Evolutionary conservation across 108 stramenopile genomes (phyloP), one percentile per base, ranked within the genome.

Genomic region (Phaeodactylum tricornutum): DNA sequence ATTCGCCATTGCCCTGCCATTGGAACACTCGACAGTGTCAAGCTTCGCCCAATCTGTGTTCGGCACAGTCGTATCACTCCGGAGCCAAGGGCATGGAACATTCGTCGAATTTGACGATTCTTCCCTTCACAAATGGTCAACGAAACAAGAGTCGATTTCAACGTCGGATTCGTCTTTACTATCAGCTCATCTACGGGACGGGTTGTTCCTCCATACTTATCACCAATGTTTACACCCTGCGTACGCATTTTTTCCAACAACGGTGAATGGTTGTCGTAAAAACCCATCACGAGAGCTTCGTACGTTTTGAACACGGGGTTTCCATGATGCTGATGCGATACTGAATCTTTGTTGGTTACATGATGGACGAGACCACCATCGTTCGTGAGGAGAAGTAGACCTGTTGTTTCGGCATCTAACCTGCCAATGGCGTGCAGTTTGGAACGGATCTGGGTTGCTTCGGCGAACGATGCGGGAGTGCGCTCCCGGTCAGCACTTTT

Each of bases 341-440:
- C 40, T 4, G 80, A 61, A 42, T 36, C 66, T 16, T 64, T 70
- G 57, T 82, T 77, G 15, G 80, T 82, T 21, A 72, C 67, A 37
- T 68, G 55, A 66, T 82, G 75, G 20, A 82, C 71, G 27, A 82
- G 34, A 9, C 68, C 66, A 7, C 80, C 80, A 69, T 82, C 80
- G 36, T 82, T 82, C 15, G 80, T 82, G 9, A 82, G 31, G 5
- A 82, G 55, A 24, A 82, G 50, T 2, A 75, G 53, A 33, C 80
- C 75, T n/a, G 75, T 72, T 8, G 80, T 82, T 50, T 77, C 76
- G 9, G 64, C 73, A 77, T 82, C 80, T 2, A 82, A 50, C 22
- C 80, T 36, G 3, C 80, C 80, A 24, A 82, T 61, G 20, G 80
- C 79, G 61, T 81, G 72, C 12, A 71, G 42, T 43, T 81, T 75